A percentile compares a stretch with the other conserved stretches of the same genome.
These are phyloP conservation scores for Babesia divergens DNA, from an alignment of 169 alveolate genomes.

Conservation along the genomic window DNA sequence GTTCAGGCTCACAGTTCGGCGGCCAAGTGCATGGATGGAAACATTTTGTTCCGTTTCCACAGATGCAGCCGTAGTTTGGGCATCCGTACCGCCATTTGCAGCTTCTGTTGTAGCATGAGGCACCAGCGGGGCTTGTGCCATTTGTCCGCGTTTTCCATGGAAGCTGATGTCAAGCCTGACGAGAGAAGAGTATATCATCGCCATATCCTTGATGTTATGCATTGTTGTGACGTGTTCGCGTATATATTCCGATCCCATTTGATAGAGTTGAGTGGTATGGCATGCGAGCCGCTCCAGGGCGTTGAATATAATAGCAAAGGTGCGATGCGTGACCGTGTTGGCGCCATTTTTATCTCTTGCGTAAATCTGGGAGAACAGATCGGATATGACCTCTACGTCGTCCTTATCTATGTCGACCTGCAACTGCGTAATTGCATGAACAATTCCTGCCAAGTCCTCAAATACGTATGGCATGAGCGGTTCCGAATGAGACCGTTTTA, in stretches of 20 bases:
- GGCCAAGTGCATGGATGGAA: too few relatives aligned
- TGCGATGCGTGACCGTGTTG: neutral
- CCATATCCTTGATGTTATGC: constrained; percentile 23
- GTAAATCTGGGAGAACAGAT: constrained; percentile 28
- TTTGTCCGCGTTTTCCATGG: too few relatives aligned
- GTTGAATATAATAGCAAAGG: constrained; percentile 46
- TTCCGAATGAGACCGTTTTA: neutral
- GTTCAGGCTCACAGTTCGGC: too few relatives aligned
- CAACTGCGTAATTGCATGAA: constrained; percentile 17
- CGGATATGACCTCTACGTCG: neutral
- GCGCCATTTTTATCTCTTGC: neutral
- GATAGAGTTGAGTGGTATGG: constrained; percentile 10
- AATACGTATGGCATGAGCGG: constrained; percentile 17
- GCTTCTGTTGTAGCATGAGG: too few relatives aligned
- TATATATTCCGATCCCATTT: constrained; percentile 6
- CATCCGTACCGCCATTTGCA: too few relatives aligned
- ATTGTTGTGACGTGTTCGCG: neutral
- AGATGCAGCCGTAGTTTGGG: too few relatives aligned
- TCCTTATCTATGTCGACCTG: neutral
- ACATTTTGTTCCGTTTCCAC: too few relatives aligned
- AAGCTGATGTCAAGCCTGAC: constrained; percentile 1
- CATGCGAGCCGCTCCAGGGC: constrained; percentile 48
- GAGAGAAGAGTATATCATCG: constrained; percentile 40
- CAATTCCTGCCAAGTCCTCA: constrained; percentile 56
- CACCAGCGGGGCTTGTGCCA: too few relatives aligned